Conservation (phyloP, 441 rosid genomes). For the Croton setiger region DNA sequence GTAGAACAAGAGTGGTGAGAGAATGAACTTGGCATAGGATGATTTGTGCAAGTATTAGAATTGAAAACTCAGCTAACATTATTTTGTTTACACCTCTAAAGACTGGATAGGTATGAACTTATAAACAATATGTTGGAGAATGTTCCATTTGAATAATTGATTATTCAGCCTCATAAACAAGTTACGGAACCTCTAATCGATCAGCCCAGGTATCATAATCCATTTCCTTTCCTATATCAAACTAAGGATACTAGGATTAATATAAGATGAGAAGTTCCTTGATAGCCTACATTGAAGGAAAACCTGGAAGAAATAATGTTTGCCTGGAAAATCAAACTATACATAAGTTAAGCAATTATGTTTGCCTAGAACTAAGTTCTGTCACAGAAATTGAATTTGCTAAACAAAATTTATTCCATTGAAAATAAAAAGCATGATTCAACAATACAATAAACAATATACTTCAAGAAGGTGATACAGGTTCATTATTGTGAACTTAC, state of each 20-base stretch:
- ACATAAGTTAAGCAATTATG: not conserved
- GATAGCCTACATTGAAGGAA: not conserved
- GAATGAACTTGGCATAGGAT: not conserved
- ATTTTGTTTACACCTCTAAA: not conserved
- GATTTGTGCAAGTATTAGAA: not conserved
- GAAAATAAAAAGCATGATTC: not conserved
- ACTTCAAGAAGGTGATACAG: conserved; percentile 3
- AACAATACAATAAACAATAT: not conserved
- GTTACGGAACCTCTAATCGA: not conserved
- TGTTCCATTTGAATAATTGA: not conserved
- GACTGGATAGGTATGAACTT: not conserved
- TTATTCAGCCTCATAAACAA: not conserved
- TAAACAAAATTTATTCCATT: not conserved
- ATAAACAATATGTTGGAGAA: too few relatives aligned
- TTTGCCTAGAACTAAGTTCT: not conserved
- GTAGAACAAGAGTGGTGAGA: not conserved
- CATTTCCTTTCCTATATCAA: not conserved
- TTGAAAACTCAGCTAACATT: not conserved
- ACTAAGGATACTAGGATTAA: too few relatives aligned
- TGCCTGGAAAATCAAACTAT: not conserved
- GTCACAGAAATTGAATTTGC: not conserved
- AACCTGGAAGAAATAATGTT: not conserved
- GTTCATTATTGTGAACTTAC: conserved; percentile 45
- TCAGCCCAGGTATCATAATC: not conserved
- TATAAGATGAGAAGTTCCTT: too few relatives aligned